These are phyloP conservation scores for Elongisporangium anandrum DNA, from an alignment of 352 stramenopile genomes.

Conservation along the genomic window DNA sequence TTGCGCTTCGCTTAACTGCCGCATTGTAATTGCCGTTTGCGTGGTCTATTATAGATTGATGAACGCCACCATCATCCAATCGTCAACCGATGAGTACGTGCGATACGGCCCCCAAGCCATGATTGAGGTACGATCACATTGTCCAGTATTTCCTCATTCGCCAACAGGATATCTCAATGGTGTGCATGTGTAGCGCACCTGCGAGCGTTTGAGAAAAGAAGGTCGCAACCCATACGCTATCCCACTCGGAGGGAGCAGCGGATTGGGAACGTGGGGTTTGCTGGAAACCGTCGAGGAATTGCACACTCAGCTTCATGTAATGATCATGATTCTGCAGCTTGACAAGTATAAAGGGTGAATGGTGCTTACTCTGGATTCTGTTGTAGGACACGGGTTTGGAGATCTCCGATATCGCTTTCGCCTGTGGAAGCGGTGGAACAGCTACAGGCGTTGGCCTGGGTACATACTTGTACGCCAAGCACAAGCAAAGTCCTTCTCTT, in stretches of 20 bases:
- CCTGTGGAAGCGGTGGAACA: conserved; percentile 78
- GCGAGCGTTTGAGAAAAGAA: conserved; percentile 48
- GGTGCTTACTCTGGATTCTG: neutral
- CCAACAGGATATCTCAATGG: too few species aligned
- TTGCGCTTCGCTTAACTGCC: too few species aligned
- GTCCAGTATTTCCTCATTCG: too few species aligned
- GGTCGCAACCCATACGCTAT: conserved; percentile 75
- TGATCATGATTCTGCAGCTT: neutral
- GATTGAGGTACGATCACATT: conserved; percentile 49
- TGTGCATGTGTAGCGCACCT: conserved; percentile 31
- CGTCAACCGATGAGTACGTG: conserved; percentile 77
- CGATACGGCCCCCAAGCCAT: conserved; percentile 75
- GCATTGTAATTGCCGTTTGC: too few species aligned
- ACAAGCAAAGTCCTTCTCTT: conserved; percentile 23
- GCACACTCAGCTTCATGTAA: conserved; percentile 61
- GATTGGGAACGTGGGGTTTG: conserved; percentile 91
- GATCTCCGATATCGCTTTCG: conserved; percentile 81
- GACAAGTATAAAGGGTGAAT: too few species aligned
- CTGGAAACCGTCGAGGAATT: conserved; percentile 90
- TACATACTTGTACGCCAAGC: conserved; percentile 56
- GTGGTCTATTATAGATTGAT: too few species aligned
- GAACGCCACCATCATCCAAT: conserved; percentile 67
- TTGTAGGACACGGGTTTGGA: conserved; percentile 36
- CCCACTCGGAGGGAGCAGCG: conserved; percentile 89
- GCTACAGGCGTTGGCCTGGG: conserved; percentile 69